Base-by-base conservation (phyloP, 225 moss, liverwort and hornwort genomes). In the Pseudoscleropodium purum region DNA sequence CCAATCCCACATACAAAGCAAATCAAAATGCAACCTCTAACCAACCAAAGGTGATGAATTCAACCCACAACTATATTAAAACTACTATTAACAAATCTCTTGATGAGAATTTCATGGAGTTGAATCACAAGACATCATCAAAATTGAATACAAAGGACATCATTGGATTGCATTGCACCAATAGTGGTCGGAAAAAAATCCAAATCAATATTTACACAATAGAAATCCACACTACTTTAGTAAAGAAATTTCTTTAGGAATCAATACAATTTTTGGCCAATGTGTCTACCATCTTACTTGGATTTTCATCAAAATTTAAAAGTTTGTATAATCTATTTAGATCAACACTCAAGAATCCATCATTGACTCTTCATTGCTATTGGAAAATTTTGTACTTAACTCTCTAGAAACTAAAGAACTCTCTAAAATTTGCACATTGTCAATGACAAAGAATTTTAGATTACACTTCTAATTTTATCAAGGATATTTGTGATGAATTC, bases 241-340 rank as follows among this genome's bases (percentile, higher is more conserved):
- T 27, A 2, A 11, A 80, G 10, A 33, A 24, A 10, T n/a, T 79
- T 79, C 15, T 59, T 25, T 2, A n/a, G 0, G 11, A 68, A n/a
- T 23, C 23, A n/a, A 80, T 59, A 18, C 1, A 29, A n/a, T 18
- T 81, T 39, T 6, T 41, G 13, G 29, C 18, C 61, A 1, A 25
- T 65, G 26, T 17, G 0, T 65, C 0, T 7, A 1, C 3, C 9
- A 1, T 16, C 10, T 66, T 11, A 49, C 0, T 49, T 15, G 51
- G 11, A 51, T 83, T 83, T 75, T 66, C 5, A 51, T 1, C 51
- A 37, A 47, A 66, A 34, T 3, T 83, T 34, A 17, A 66, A 37
- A 51, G 3, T 4, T 66, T 37, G 0, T 37, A 10, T 0, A 37
- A 26, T 66, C n/a, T 66, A 65, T 11, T 36, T 36, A 10, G 2